phyloP scores from a whole-genome alignment of 2,329 filamentous ascomycete genomes.

The Penicillium sp. region DNA sequence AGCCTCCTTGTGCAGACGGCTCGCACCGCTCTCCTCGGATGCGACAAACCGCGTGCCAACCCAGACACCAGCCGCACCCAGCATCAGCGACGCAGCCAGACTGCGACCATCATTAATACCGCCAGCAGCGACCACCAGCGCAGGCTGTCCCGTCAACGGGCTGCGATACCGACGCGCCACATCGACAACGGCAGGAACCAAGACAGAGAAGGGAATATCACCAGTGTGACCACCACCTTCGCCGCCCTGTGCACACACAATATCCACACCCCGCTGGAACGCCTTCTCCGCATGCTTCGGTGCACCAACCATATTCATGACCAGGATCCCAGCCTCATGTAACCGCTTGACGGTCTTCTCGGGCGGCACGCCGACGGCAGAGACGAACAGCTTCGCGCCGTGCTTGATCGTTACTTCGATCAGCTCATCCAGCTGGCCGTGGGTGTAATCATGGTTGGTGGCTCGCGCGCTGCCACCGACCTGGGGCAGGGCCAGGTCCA shows the following conservation, averaged over 20 bases:
- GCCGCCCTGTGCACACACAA: constrained; percentile 88
- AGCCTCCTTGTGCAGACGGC: constrained; percentile 77
- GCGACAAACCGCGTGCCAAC: constrained; percentile 93
- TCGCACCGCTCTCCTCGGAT: constrained; percentile 76
- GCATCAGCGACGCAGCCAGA: constrained; percentile 79
- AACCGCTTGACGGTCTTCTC: constrained; percentile 70
- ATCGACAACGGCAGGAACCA: constrained; percentile 85
- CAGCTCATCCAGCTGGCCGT: constrained; percentile 82
- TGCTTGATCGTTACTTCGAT: constrained; percentile 83
- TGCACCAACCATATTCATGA: constrained; percentile 98
- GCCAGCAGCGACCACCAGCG: constrained; percentile 85
- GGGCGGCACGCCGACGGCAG: constrained; percentile 85
- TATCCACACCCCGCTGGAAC: constrained; percentile 80
- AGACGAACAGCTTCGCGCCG: constrained; percentile 83
- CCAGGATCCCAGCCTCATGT: constrained; percentile 75
- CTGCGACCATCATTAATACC: constrained; percentile 82
- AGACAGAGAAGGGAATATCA: constrained; percentile 79
- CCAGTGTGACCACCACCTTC: constrained; percentile 94
- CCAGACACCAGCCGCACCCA: constrained; percentile 88
- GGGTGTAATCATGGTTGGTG: constrained; percentile 95
- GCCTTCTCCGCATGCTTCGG: constrained; percentile 91
- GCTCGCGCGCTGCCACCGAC: constrained; percentile 79
- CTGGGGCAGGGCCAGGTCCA: constrained; percentile 89
- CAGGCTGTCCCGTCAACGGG: constrained; percentile 67
- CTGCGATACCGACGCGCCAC: constrained; percentile 73